Evolutionary conservation across 148 eudicot species (phyloP).

Genomic region (Nepenthes mirabilis): DNA sequence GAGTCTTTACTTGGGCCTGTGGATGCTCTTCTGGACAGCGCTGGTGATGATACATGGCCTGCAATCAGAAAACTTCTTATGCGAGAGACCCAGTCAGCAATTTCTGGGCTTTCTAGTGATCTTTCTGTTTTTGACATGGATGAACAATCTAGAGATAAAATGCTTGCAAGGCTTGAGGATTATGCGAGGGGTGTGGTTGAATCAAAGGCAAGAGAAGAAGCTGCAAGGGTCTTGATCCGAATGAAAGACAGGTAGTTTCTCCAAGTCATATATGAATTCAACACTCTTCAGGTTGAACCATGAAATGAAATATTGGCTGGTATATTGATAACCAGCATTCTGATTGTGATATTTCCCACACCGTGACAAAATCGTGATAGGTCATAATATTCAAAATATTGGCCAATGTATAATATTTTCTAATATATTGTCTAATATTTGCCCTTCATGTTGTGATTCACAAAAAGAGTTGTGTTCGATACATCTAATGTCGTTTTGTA

Average conservation of each 20-base stretch:
- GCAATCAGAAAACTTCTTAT: constrained; percentile 72
- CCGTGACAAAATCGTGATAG: no score
- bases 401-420: no score
- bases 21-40: constrained; percentile 92
- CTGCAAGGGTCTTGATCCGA: constrained; percentile 71
- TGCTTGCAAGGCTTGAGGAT: constrained; percentile 50
- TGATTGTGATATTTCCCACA: no score
- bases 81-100: constrained; percentile 71
- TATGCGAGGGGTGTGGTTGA: constrained; percentile 79
- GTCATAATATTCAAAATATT: no score
- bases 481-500: no score
- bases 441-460: background rate
- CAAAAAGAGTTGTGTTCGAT: background rate
- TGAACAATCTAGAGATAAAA: constrained; percentile 45
- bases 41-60: constrained; percentile 87
- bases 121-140: constrained; percentile 82
- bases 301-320: no score
- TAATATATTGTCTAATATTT: no score
- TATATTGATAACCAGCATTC: no score
- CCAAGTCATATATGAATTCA: constrained; percentile 1
- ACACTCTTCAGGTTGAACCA: no score
- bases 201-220: constrained; percentile 83
- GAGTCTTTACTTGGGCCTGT: constrained; percentile 81
- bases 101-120: constrained; percentile 56
- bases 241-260: constrained; percentile 81